Conservation (phyloP, 805 yeast genomes). For the Candida ulmi region DNA sequence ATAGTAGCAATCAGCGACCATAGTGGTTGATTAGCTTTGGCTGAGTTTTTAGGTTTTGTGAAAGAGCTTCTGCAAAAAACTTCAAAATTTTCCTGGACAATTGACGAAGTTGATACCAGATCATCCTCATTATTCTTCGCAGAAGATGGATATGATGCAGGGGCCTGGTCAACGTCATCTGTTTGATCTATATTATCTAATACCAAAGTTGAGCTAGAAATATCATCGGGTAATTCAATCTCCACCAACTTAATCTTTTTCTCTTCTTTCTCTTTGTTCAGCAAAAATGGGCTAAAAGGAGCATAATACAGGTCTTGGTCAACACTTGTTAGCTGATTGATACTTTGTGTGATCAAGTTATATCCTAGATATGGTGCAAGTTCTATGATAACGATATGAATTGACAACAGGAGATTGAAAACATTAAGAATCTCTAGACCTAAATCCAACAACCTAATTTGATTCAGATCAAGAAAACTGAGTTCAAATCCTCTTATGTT, state of each 20-base stretch:
- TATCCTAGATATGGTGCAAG: constrained; percentile 19
- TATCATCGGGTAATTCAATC: constrained; percentile 11
- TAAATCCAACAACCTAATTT: background rate
- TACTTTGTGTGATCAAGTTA: constrained; percentile 19
- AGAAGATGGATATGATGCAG: constrained; percentile 15
- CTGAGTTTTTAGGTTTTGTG: constrained; percentile 13
- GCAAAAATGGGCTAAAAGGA: constrained; percentile 8
- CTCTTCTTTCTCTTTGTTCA: constrained; percentile 7
- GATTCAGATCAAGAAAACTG: background rate
- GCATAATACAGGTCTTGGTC: constrained; percentile 1
- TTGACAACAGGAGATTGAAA: constrained; percentile 16
- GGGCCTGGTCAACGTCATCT: constrained; percentile 4
- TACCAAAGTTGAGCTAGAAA: background rate
- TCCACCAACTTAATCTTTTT: constrained; percentile 13
- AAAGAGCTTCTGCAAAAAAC: constrained; percentile 16
- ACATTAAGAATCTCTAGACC: background rate
- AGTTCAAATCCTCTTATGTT: too few species aligned
- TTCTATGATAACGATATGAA: constrained; percentile 20
- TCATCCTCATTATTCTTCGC: constrained; percentile 2
- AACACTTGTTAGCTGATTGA: constrained; percentile 18
- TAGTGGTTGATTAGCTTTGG: constrained; percentile 36
- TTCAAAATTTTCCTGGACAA: constrained; percentile 23
- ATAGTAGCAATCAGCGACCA: constrained; percentile 51
- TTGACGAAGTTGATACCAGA: constrained; percentile 15
- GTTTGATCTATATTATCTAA: background rate